A percentile compares a stretch with the other conserved stretches of the same genome.
Evolutionary conservation across 2,329 filamentous ascomycete species (phyloP).

Genomic region (Aspergillus tubingensis): DNA sequence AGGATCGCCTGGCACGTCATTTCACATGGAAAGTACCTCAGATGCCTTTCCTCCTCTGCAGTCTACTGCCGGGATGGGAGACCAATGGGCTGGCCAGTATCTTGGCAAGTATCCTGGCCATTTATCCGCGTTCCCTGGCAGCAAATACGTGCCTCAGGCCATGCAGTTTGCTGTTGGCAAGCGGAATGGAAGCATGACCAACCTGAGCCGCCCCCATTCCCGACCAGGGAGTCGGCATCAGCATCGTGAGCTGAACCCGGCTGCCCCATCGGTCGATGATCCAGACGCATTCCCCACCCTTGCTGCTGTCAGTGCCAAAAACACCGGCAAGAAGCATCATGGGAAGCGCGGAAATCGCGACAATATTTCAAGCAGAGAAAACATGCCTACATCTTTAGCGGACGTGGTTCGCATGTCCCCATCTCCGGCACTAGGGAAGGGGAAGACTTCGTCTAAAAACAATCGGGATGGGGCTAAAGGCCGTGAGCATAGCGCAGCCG

Average conservation of each 20-base stretch:
- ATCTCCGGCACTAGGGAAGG: conserved; percentile 66
- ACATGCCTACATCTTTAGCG: conserved; percentile 74
- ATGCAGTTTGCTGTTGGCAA: conserved; percentile 34
- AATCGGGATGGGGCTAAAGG: conserved; percentile 63
- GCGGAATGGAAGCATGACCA: conserved; percentile 54
- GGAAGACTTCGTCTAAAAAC: conserved; percentile 59
- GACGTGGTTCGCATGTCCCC: conserved; percentile 96
- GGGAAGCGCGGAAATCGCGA: conserved; percentile 72
- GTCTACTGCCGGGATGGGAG: conserved; percentile 58
- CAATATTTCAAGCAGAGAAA: conserved; percentile 64
- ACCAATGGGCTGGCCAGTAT: conserved; percentile 59
- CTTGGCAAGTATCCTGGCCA: conserved; percentile 48
- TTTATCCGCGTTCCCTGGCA: conserved; percentile 44
- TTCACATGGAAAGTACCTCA: conserved; percentile 76
- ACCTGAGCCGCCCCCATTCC: conserved; percentile 69
- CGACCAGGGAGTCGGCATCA: conserved; percentile 82
- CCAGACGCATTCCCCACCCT: conserved; percentile 93
- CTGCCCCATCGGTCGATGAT: conserved; percentile 81
- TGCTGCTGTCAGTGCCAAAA: conserved; percentile 72
- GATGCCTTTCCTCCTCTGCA: conserved; percentile 81
- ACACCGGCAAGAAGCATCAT: conserved; percentile 80
- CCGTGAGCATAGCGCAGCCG: conserved; percentile 76
- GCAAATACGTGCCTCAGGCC: conserved; percentile 41
- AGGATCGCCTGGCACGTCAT: conserved; percentile 60
- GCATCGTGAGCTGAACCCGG: conserved; percentile 61